Percentiles rank a stretch among this genome's conserved stretches.
phyloP scores from a whole-genome alignment of 164 flowering plant genomes.

The Chloranthus sessilifolius region DNA sequence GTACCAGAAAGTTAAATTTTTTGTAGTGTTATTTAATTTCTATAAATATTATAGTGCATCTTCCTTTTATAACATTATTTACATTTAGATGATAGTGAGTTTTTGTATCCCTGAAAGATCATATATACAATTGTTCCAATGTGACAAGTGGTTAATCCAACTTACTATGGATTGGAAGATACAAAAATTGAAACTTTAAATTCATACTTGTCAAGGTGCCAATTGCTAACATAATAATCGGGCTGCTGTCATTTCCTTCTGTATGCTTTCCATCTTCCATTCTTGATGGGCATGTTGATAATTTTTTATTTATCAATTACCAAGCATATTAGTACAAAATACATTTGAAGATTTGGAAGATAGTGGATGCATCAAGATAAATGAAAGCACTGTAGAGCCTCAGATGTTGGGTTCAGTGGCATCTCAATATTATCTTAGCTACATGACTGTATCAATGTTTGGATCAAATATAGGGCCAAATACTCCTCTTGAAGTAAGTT shows the following conservation, averaged over 20 bases:
- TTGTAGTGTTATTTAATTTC: too few species aligned
- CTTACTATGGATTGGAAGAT: conserved; percentile 84
- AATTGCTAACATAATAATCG: conserved; percentile 2
- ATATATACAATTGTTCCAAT: conserved; percentile 5
- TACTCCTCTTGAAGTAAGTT: conserved; percentile 86
- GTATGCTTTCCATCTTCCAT: conserved; percentile 1
- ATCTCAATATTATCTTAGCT: conserved; percentile 94
- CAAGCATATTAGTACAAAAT: conserved; percentile 67
- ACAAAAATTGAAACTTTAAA: conserved; percentile 54
- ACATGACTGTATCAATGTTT: conserved; percentile 91
- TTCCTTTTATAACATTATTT: neutral
- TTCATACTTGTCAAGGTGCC: conserved; percentile 83
- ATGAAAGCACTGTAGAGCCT: conserved; percentile 75
- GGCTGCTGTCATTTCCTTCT: conserved; percentile 6
- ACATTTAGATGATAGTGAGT: neutral
- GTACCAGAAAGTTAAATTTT: too few species aligned
- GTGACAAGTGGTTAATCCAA: conserved; percentile 80
- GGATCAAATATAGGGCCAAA: conserved; percentile 86
- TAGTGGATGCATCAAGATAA: conserved; percentile 82
- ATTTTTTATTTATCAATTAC: conserved; percentile 2
- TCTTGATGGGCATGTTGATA: neutral
- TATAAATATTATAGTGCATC: neutral
- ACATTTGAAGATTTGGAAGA: conserved; percentile 97
- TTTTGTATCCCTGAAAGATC: neutral
- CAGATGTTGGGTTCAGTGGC: conserved; percentile 88